Base-by-base conservation (phyloP, 192 early-diverging fungal genomes). In the Haplosporangium gracile region DNA sequence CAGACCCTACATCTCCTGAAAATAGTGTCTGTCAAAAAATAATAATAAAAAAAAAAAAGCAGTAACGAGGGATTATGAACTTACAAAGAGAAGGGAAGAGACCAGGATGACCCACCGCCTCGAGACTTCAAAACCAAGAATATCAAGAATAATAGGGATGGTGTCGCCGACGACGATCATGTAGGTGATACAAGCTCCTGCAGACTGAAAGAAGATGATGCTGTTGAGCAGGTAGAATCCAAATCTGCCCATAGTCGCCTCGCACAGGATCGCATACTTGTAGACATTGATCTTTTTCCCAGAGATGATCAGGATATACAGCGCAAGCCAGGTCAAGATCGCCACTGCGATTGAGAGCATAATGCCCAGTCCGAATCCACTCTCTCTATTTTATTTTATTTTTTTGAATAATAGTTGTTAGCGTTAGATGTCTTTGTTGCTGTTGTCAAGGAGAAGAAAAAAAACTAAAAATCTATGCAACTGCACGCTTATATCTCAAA, bases 111-210 rank as follows among this genome's bases (percentile, higher is more conserved):
- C 74, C 81, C 88, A 80, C 57, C 79, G 85, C 20, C 89, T 78
- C 24, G 79, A 40, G n/a, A 74, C 71, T 1, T 82, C 69, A 16
- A 88, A 51, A 16, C 88, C 79, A 36, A 80, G 82, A 9, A 90
- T 71, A 0, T 75, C 78, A 22, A 90, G 72, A 8, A 91, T 43
- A 22, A 91, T 60, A 55, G 90, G 90, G 45, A 91, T 88, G 10
- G 90, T 91, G 43, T 91, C 90, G 34, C 88, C 90, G 47, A 91
- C 76, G 69, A 91, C 90, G 29, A 91, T 90, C 81, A 93, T 87
- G 75, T 95, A 95, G 80, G 92, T 94, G 71, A 94, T 90, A 80
- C 90, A 90, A 70, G 91, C 90, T 29, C 94, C 94, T 10, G 90
- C 87, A 3, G 91, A 83, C 83, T 92, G 93, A 32, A 94, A 90